Evolutionary conservation across 192 early-diverging fungal genomes (phyloP).

Genomic region (Backusella psychrophila): DNA sequence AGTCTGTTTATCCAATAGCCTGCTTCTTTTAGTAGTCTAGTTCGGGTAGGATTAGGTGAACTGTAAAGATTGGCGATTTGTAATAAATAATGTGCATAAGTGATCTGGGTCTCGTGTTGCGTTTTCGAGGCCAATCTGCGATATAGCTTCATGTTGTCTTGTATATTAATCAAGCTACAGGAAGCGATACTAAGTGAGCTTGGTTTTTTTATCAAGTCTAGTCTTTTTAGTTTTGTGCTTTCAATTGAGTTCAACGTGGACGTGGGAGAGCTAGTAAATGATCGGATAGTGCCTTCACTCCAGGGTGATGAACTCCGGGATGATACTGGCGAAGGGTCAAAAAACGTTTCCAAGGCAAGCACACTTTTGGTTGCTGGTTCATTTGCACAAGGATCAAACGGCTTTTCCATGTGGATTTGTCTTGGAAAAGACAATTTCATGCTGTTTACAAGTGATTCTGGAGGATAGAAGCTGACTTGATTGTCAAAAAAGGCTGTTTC

Average conservation of each 20-base stretch:
- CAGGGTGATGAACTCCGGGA: not conserved
- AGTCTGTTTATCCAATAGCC: constrained; percentile 71
- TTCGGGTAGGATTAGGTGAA: constrained; percentile 25
- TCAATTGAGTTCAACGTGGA: not conserved
- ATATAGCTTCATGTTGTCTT: constrained; percentile 57
- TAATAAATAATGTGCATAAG: constrained; percentile 75
- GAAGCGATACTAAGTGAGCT: constrained; percentile 25
- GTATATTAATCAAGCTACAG: constrained; percentile 17
- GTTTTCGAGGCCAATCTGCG: constrained; percentile 76
- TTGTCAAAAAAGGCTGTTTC: not conserved
- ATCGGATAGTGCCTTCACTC: not conserved
- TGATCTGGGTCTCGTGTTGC: constrained; percentile 69
- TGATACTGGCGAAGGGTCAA: not conserved
- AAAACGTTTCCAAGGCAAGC: not conserved
- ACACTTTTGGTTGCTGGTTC: not conserved
- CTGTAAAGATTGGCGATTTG: constrained; percentile 54
- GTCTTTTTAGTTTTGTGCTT: not conserved
- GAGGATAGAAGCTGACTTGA: not conserved
- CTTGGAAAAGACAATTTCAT: not conserved
- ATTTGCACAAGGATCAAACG: not conserved
- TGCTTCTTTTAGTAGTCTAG: constrained; percentile 55
- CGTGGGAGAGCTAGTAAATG: not conserved
- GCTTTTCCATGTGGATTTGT: not conserved
- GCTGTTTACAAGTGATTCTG: not conserved
- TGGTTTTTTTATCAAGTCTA: not conserved